A percentile compares a stretch with the other conserved stretches of the same genome.
phyloP scores from a whole-genome alignment of 768 basidiomycete species.

The Ramaria sp. region DNA sequence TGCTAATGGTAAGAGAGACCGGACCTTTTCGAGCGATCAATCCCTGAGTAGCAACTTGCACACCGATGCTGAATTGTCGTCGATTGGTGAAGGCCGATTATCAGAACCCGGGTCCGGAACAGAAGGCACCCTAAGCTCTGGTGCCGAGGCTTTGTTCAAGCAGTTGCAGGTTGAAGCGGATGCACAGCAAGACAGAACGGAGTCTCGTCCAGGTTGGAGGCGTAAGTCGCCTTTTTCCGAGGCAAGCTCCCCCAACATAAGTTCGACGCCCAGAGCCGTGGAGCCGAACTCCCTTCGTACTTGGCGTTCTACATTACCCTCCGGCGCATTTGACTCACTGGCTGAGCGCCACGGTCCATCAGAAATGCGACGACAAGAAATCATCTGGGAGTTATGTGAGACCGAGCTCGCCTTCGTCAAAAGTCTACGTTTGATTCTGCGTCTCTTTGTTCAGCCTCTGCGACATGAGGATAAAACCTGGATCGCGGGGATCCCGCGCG shows the following conservation, averaged over 20 bases:
- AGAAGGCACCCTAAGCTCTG: too few relatives aligned
- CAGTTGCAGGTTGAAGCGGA: too few relatives aligned
- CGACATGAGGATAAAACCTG: slow-evolving; percentile 62
- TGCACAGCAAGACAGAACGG: too few relatives aligned
- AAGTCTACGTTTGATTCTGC: slow-evolving; percentile 52
- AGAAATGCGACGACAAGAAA: slow-evolving; percentile 54
- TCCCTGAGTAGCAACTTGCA: too few relatives aligned
- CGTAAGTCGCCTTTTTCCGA: background rate
- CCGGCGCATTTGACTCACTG: slow-evolving; percentile 26
- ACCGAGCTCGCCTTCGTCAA: slow-evolving; percentile 62
- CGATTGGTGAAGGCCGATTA: too few relatives aligned
- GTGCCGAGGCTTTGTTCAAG: too few relatives aligned
- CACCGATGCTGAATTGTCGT: too few relatives aligned
- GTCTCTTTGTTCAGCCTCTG: slow-evolving; percentile 70
- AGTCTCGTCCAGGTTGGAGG: too few relatives aligned
- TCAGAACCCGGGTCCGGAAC: too few relatives aligned
- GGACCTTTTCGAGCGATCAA: background rate
- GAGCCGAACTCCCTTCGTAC: slow-evolving; percentile 9
- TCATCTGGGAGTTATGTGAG: slow-evolving; percentile 57
- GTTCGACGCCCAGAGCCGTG: background rate
- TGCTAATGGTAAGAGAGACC: background rate
- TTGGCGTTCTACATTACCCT: slow-evolving; percentile 26
- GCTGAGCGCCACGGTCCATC: slow-evolving; percentile 29
- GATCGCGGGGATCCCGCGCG: slow-evolving; percentile 70
- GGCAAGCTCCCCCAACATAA: background rate